Base-by-base conservation (phyloP, 495 filamentous ascomycete genomes). In the Geoglossum glabrum region DNA sequence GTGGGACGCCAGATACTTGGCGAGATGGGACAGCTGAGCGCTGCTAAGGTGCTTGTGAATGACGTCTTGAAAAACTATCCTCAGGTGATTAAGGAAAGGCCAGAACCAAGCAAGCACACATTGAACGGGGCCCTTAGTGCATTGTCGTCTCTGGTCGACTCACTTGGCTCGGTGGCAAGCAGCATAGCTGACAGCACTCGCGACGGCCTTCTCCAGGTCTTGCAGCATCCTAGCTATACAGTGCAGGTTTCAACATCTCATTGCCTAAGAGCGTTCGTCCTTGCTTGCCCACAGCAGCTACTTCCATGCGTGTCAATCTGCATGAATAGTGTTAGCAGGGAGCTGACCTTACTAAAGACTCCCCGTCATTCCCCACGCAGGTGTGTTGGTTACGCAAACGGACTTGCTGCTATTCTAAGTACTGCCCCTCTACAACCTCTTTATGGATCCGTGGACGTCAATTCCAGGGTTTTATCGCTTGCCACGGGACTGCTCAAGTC, bases 171-270 rank as follows among this genome's bases (percentile, higher is more conserved):
- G 25, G 87, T 88, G 25, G 78, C 86, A 43, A 83, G 77, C 55
- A 73, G 70, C 47, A 76, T 92, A 63, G 83, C 85, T 5, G 92
- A 99, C 57, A 66, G 71, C 26, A 90, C 86, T 63, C 79, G 90
- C 26, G 92, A 97, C 66, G 86, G 84, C 11, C 74, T 99, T 28
- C 73, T 97, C 36, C 89, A 96, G 64, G 87, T 95, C 11, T 72
- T 97, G 3, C 85, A 94, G 62, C 93, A 99, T 65, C 87, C 90
- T 2, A 97, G 86, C 70, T 97, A 96, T 65, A 89, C 88, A 8
- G 90, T 99, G 7, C 92, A 97, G 66, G 79, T 97, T 1, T 82
- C 90, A 62, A 83, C 86, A 1, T 84, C 92, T 30, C 78, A 83
- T 62, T 93, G 87, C 63, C 69, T 97, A 56, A 87, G 90, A 54